A percentile compares a stretch with the other conserved stretches of the same genome.
These are phyloP conservation scores for Suaeda aralocaspica DNA, from an alignment of 148 eudicot genomes.

Conservation along the genomic window DNA sequence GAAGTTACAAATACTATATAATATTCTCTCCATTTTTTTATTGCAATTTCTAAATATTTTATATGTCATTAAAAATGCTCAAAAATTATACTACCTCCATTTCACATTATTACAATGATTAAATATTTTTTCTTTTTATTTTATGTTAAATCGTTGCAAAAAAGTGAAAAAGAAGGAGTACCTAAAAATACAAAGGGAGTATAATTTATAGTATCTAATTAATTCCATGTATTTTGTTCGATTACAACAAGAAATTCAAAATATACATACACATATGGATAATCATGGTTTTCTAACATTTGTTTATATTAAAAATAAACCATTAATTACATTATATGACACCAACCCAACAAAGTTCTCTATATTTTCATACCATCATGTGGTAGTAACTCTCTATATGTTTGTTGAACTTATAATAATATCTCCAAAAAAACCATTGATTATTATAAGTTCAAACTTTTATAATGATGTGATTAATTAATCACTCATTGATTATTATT, in stretches of 20 bases:
- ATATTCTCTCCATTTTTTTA: too few relatives aligned
- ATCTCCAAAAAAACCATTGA: constrained; percentile 14
- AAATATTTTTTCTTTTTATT: too few relatives aligned
- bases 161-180: too few relatives aligned
- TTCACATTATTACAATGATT: too few relatives aligned
- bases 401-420: constrained; percentile 27
- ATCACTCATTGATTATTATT: neutral
- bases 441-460: constrained; percentile 23
- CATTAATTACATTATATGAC: neutral
- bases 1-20: too few relatives aligned
- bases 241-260: constrained; percentile 8
- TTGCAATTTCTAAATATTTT: too few relatives aligned
- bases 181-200: too few relatives aligned
- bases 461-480: neutral
- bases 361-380: constrained; percentile 26
- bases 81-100: too few relatives aligned
- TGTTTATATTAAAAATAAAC: neutral
- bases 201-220: neutral
- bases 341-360: constrained; percentile 25
- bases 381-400: neutral
- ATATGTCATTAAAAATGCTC: too few relatives aligned
- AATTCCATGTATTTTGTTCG: neutral
- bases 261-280: neutral
- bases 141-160: too few relatives aligned
- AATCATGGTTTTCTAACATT: neutral